phyloP scores from a whole-genome alignment of 2,329 filamentous ascomycete species.

The Shiraia bambusicola region DNA sequence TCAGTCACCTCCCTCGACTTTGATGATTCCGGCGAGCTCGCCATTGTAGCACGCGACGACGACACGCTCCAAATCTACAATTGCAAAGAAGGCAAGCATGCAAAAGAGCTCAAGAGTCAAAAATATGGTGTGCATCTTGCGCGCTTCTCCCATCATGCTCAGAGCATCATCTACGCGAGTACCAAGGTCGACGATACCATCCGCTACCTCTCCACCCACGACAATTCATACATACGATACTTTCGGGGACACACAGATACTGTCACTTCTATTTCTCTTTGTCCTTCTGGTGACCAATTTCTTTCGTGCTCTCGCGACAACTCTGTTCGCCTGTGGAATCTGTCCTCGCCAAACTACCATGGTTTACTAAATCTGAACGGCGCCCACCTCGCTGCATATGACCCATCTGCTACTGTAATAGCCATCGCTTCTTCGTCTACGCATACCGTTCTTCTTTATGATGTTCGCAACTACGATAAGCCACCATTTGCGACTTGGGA shows the following conservation, averaged over 20 bases:
- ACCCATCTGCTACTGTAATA: slow-evolving; percentile 89
- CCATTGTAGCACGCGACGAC: slow-evolving; percentile 89
- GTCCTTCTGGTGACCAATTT: slow-evolving; percentile 86
- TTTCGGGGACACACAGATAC: slow-evolving; percentile 85
- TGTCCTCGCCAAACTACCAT: slow-evolving; percentile 74
- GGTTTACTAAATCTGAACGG: slow-evolving; percentile 78
- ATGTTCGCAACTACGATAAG: slow-evolving; percentile 91
- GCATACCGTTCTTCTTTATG: slow-evolving; percentile 83
- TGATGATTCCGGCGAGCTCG: slow-evolving; percentile 88
- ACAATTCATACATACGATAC: slow-evolving; percentile 95
- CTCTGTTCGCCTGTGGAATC: slow-evolving; percentile 88
- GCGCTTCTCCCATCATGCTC: slow-evolving; percentile 88
- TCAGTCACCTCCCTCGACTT: slow-evolving; percentile 91
- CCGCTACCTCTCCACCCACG: slow-evolving; percentile 85
- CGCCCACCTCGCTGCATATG: slow-evolving; percentile 83
- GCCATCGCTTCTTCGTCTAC: slow-evolving; percentile 82
- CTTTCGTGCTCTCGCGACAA: slow-evolving; percentile 89
- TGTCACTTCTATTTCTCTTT: slow-evolving; percentile 81
- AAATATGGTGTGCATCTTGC: slow-evolving; percentile 96
- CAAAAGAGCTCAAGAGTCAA: slow-evolving; percentile 88
- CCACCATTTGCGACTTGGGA: slow-evolving; percentile 87
- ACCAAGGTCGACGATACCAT: slow-evolving; percentile 93
- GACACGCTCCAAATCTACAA: slow-evolving; percentile 96
- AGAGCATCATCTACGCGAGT: slow-evolving; percentile 91
- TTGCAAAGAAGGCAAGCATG: slow-evolving; percentile 83